Conservation (phyloP, 2,329 filamentous ascomycete genomes). For the Botrytis tulipae region DNA sequence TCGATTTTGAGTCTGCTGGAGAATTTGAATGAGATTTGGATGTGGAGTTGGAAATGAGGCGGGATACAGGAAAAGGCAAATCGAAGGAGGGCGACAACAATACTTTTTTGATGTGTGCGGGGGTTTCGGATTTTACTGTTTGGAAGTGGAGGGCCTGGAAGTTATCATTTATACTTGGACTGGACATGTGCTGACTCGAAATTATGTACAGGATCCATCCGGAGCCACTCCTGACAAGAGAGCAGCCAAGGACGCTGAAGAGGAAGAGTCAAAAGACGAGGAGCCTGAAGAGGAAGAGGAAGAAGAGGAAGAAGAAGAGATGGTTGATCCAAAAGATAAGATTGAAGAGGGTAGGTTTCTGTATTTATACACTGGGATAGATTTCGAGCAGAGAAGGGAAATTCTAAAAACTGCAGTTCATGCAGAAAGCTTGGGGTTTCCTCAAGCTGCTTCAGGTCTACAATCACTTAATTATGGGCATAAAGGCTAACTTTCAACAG, state of each 20-base stretch:
- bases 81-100: neutral
- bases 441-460: neutral
- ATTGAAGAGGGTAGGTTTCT: constrained; percentile 82
- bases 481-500: constrained; percentile 49
- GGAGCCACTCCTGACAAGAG: constrained; percentile 26
- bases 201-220: constrained; percentile 27
- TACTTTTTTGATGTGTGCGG: constrained; percentile 13
- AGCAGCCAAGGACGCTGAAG: constrained; percentile 42
- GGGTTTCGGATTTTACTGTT: neutral
- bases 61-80: neutral
- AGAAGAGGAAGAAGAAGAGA: constrained; percentile 68
- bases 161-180: neutral
- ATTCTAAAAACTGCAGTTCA: neutral
- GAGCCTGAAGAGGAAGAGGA: constrained; percentile 46
- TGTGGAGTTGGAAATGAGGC: neutral
- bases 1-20: neutral
- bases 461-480: neutral
- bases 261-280: constrained; percentile 40
- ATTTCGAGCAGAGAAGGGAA: neutral
- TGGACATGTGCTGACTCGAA: neutral
- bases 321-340: constrained; percentile 80
- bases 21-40: neutral
- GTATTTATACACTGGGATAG: constrained; percentile 8
- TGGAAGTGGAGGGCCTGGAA: neutral
- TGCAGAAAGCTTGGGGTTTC: neutral